Base-by-base conservation (phyloP, 352 stramenopile species). In the Globisporangium ultimum region DNA sequence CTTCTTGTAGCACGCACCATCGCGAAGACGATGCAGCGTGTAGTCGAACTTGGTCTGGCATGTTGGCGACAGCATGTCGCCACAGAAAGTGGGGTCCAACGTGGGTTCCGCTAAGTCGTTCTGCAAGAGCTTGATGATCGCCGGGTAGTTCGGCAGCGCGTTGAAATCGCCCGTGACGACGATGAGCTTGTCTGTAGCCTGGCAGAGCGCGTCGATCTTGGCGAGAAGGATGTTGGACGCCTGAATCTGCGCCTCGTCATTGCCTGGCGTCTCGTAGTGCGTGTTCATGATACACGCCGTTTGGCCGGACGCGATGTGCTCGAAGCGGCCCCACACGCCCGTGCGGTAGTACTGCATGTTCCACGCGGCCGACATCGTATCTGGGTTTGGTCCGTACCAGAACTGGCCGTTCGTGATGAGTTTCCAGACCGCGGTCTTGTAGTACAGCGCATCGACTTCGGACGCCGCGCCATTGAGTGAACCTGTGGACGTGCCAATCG, bases 211-310 rank as follows among this genome's bases (percentile, higher is more conserved):
- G 28, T 76, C 68, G 18, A 77, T 71, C 41, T 78, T 73, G 28
- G 74, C 52, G 34, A 89, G 67, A 24, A 93, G 78, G 58, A 93
- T 87, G 20, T 82, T 71, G 8, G 84, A 84, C 20, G 67, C 80
- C 50, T 91, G 69, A 18, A 74, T 68, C 68, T 93, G 84, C 13
- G 80, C 80, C 45, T 85, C 71, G 34, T 90, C 72, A 18, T 91
- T 89, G 6, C 84, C 84, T 17, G 78, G 81, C 2, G 80, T 93
- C 67, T 93, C 84, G 61, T 88, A 93, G 72, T 91, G 84, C 48
- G 84, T 91, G 66, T 93, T 93, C 32, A 91, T 54, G 15, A 93
- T 63, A 34, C 84, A 93, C 1, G 88, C 80, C 0, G 76, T 89
- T 14, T 78, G 62, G 15, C 80, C 78, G 1, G 72, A 84, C n/a